These are phyloP conservation scores for Fistulinella prunicolor DNA, from an alignment of 768 basidiomycete genomes.

Conservation along the genomic window DNA sequence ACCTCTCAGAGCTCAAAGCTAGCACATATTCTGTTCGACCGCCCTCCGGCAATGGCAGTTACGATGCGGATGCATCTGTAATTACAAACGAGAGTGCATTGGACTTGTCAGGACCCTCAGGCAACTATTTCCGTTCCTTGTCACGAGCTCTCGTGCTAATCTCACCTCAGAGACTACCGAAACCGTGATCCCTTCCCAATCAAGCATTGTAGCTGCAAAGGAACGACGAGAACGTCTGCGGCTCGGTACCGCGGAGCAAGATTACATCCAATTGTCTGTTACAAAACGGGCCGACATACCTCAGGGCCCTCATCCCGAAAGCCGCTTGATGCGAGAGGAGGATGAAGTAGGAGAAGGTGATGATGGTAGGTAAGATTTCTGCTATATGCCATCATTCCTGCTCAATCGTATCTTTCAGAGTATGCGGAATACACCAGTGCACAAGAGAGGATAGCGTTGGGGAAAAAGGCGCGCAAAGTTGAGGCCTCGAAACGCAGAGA, in stretches of 20 bases:
- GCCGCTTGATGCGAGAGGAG: slow-evolving; percentile 78
- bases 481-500: slow-evolving; percentile 67
- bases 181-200: slow-evolving; percentile 63
- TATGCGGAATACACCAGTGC: slow-evolving; percentile 87
- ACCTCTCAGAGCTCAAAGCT: slow-evolving; percentile 77
- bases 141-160: neutral
- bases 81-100: slow-evolving; percentile 39
- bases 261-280: slow-evolving; percentile 78
- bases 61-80: slow-evolving; percentile 50
- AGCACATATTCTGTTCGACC: slow-evolving; percentile 62
- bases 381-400: neutral
- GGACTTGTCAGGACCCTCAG: slow-evolving; percentile 29
- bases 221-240: slow-evolving; percentile 72
- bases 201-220: slow-evolving; percentile 69
- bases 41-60: slow-evolving; percentile 35
- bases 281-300: slow-evolving; percentile 49
- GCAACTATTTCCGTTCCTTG: slow-evolving; percentile 17
- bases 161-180: slow-evolving; percentile 35
- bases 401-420: slow-evolving; percentile 43
- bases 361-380: slow-evolving; percentile 56
- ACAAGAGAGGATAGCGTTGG: slow-evolving; percentile 80
- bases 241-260: slow-evolving; percentile 50
- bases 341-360: slow-evolving; percentile 88
- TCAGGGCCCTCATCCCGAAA: slow-evolving; percentile 81
- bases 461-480: slow-evolving; percentile 73